Conservation (phyloP, 176 grass and related monocot species). For the Cenchrus americanus region DNA sequence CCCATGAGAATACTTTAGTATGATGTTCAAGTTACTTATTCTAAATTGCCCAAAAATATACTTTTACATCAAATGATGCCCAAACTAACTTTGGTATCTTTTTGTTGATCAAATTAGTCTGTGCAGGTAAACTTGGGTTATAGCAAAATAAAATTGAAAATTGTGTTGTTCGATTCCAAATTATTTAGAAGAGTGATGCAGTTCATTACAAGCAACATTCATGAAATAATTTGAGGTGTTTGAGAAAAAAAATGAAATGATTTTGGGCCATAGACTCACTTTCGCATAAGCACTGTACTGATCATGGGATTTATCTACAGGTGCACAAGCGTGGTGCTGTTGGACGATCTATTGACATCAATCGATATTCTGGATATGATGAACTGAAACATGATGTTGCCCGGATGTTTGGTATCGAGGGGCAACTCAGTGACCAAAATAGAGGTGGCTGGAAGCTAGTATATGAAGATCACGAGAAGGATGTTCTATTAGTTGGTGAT, state of each 20-base stretch:
- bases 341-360: constrained; percentile 81
- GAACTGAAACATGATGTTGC: constrained; percentile 72
- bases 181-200: neutral
- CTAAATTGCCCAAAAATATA: neutral
- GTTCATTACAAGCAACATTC: neutral
- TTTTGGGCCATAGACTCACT: neutral
- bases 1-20: neutral
- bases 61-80: neutral
- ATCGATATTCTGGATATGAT: constrained; percentile 73
- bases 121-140: neutral
- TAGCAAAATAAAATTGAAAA: neutral
- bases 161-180: constrained; percentile 19
- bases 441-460: constrained; percentile 88
- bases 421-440: constrained; percentile 73
- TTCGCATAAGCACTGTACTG: constrained; percentile 16
- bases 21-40: neutral
- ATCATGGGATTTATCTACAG: constrained; percentile 45
- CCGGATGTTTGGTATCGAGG: constrained; percentile 81
- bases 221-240: neutral
- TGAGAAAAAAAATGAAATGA: too few relatives aligned
- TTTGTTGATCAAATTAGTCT: neutral
- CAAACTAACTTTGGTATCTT: neutral
- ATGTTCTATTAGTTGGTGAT: constrained; percentile 84
- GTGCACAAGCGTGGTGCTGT: constrained; percentile 85
- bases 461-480: constrained; percentile 83